Conservation (phyloP, 345 rosid species). For the Eucalyptus polybractea region DNA sequence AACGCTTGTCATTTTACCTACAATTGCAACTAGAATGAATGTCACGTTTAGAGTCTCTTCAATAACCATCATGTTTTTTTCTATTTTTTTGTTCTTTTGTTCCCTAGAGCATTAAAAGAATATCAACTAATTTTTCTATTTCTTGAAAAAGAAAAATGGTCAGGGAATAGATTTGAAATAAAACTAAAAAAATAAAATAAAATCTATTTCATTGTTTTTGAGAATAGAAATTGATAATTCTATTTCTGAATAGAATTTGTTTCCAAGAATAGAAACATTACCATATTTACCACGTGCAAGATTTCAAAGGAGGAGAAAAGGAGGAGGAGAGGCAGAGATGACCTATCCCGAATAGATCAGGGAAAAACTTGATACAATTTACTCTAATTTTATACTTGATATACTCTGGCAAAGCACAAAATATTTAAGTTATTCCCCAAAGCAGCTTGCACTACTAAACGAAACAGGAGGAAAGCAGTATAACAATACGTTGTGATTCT, state of each 20-base stretch:
- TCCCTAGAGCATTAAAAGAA: no score
- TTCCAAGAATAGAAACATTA: no score
- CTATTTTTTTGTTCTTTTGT: no score
- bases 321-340: background rate
- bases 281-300: background rate
- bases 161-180: no score
- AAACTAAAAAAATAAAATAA: no score
- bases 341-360: constrained; percentile 95
- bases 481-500: background rate
- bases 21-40: background rate
- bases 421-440: background rate
- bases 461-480: background rate
- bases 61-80: no score
- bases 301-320: background rate
- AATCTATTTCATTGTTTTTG: no score
- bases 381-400: constrained; percentile 88
- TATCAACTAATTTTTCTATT: no score
- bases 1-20: constrained; percentile 61
- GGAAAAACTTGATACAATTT: constrained; percentile 71
- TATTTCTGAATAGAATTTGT: no score
- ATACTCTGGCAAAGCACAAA: constrained; percentile 29
- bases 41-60: background rate
- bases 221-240: no score
- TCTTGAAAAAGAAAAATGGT: no score
- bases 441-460: background rate